Evolutionary conservation across 306 rosid species (phyloP), one percentile per base, ranked within the genome.

Genomic region (Phaseolus lunatus): DNA sequence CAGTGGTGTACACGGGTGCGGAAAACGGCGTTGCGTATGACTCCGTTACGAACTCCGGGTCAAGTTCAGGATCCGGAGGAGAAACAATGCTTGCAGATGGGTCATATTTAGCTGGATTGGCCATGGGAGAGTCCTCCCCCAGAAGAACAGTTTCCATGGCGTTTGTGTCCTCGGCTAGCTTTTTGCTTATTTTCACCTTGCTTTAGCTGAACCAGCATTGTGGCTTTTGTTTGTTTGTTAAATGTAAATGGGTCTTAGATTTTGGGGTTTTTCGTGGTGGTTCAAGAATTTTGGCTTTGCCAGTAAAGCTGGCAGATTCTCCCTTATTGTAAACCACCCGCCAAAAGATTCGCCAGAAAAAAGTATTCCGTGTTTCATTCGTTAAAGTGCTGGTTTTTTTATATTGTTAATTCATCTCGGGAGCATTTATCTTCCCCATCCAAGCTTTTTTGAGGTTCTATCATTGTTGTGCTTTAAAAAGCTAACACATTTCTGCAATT

Each of bases 21-120:
- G 80, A 74, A 5, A 50, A 73, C 1, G 75, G 81, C 0, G 56
- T 83, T 10, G 86, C 69, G 41, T 76, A 80, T 12, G 24, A 57
- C 20, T 58, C 85, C 0, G 69, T 57, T 11, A 26, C 70, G 1
- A 76, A 26, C 43, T 65, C 86, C 5, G 86, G 78, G 44, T 62
- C 76, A 1, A 72, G 80, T 73, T 26, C 81, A 15, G 81, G 65
- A 43, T 79, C 87, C 7, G 83, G 73, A 69, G 83, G 69, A 11
- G 80, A 79, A 14, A 39, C 88, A 18, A 66, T 82, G 84, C 80
- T 85, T 0, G 86, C 86, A 22, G 98, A 94, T 80, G 94, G 98
- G 44, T 89, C 98, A 73, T 92, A 93, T 89, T 67, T 94, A 80
- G 96, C 97, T 80, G 98, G 98, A 74, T 82, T 94, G 52, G 98